Conservation (phyloP, 2,329 filamentous ascomycete species). For the Amauroascus niger region DNA sequence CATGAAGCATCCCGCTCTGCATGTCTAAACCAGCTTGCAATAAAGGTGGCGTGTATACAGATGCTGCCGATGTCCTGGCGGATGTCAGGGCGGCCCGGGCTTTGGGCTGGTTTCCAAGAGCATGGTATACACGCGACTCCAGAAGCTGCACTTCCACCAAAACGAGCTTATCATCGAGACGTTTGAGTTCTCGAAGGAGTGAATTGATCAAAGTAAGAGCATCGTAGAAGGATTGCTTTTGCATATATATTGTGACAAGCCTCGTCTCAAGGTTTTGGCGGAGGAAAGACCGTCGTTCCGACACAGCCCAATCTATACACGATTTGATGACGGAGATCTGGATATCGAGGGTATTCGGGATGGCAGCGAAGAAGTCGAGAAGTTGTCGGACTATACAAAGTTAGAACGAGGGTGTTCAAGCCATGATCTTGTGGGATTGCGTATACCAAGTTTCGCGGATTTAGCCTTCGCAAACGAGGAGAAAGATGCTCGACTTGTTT, state of each 20-base stretch:
- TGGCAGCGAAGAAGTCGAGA: slow-evolving; percentile 86
- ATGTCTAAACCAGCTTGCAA: slow-evolving; percentile 95
- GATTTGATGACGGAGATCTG: slow-evolving; percentile 95
- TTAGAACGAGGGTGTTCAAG: background rate
- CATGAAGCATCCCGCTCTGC: slow-evolving; percentile 98
- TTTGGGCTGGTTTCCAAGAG: slow-evolving; percentile 91
- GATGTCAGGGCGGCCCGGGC: slow-evolving; percentile 89
- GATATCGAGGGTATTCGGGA: slow-evolving; percentile 87
- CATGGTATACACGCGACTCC: slow-evolving; percentile 94
- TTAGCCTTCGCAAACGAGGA: slow-evolving; percentile 98
- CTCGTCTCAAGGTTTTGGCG: slow-evolving; percentile 97
- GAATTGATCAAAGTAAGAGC: slow-evolving; percentile 93
- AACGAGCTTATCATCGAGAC: slow-evolving; percentile 95
- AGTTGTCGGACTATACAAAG: slow-evolving; percentile 70
- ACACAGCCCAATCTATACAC: slow-evolving; percentile 98
- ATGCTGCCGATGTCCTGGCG: slow-evolving; percentile 87
- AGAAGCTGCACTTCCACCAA: slow-evolving; percentile 95
- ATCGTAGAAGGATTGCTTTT: slow-evolving; percentile 95
- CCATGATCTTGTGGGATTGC: slow-evolving; percentile 22
- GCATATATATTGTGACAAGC: slow-evolving; percentile 88
- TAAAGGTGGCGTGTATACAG: slow-evolving; percentile 90
- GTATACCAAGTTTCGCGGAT: slow-evolving; percentile 94
- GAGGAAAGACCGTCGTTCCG: slow-evolving; percentile 88
- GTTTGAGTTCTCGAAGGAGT: slow-evolving; percentile 91
- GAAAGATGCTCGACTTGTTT: slow-evolving; percentile 78